A percentile compares a stretch with the other conserved stretches of the same genome.
Evolutionary conservation across 1,139 yeast species (phyloP).

Genomic region (Pichia sp.): DNA sequence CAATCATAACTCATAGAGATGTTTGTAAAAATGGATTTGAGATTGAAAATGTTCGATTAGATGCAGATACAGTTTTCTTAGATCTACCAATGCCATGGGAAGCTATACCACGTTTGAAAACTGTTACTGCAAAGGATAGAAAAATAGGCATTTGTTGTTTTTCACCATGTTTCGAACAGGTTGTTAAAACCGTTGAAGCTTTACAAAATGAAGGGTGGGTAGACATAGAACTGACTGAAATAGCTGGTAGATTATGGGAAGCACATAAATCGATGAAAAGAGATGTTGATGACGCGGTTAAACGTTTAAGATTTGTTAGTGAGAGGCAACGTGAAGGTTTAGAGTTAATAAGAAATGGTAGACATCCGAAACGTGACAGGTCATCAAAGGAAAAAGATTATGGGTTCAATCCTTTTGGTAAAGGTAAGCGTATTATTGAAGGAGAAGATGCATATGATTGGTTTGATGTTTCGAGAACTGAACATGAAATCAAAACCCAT

Average conservation of each 20-base stretch:
- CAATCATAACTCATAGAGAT: conserved; percentile 70
- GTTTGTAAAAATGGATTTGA: conserved; percentile 85
- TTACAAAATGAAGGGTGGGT: conserved; percentile 76
- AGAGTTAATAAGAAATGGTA: conserved; percentile 32
- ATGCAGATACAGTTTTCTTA: conserved; percentile 71
- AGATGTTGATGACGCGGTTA: conserved; percentile 72
- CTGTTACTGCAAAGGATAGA: conserved; percentile 49
- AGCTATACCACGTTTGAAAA: conserved; percentile 71
- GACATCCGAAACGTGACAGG: conserved; percentile 15
- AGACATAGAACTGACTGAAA: conserved; percentile 90
- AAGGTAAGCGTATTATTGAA: conserved; percentile 69
- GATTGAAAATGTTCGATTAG: conserved; percentile 36
- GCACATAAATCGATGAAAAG: conserved; percentile 86
- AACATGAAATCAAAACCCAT: conserved; percentile 82
- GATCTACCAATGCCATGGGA: conserved; percentile 98
- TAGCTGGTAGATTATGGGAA: conserved; percentile 82
- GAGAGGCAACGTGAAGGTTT: conserved; percentile 68
- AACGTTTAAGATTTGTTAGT: conserved; percentile 74
- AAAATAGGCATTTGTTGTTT: conserved; percentile 80
- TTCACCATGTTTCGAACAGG: conserved; percentile 98
- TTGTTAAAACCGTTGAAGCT: conserved; percentile 72
- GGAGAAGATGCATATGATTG: conserved; percentile 79
- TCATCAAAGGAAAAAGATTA: conserved; percentile 34
- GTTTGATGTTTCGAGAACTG: conserved; percentile 77
- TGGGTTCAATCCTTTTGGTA: conserved; percentile 89